These are phyloP conservation scores for Sugiyamaella neomexicana DNA, from an alignment of 1,139 yeast genomes.

Conservation along the genomic window DNA sequence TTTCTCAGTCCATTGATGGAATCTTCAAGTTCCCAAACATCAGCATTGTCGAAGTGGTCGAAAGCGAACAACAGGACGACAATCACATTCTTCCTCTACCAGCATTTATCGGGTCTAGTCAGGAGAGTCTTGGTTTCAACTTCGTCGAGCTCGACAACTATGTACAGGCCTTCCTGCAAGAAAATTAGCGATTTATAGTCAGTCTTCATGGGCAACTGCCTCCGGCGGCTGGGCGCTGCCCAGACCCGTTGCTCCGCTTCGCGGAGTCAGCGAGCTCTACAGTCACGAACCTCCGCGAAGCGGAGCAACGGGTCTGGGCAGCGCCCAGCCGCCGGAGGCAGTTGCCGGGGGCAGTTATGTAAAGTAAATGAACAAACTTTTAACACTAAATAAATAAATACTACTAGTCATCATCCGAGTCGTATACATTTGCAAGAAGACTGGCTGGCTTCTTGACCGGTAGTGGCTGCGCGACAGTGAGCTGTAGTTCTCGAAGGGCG, in stretches of 20 bases:
- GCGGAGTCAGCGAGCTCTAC: too few species aligned
- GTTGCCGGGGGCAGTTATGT: too few species aligned
- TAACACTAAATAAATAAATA: background rate
- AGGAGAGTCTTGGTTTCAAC: slow-evolving; percentile 11
- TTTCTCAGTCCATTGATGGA: slow-evolving; percentile 13
- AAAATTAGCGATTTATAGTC: too few species aligned
- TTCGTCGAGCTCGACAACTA: slow-evolving; percentile 19
- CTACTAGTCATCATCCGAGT: slow-evolving; percentile 6
- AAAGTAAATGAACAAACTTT: background rate
- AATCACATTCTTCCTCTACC: slow-evolving; percentile 13
- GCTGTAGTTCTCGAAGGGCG: slow-evolving; percentile 7
- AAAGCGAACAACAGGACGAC: slow-evolving; percentile 5
- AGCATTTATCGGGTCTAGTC: slow-evolving; percentile 17
- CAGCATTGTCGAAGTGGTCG: slow-evolving; percentile 16
- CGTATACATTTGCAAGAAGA: slow-evolving; percentile 8
- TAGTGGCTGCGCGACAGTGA: background rate
- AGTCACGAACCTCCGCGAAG: too few species aligned
- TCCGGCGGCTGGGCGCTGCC: too few species aligned
- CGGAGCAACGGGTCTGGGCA: too few species aligned
- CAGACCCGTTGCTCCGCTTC: too few species aligned
- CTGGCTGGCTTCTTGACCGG: background rate
- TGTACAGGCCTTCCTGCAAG: slow-evolving; percentile 13
- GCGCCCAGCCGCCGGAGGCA: too few species aligned
- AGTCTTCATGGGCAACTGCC: too few species aligned
- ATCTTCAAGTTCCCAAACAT: slow-evolving; percentile 15